These are phyloP conservation scores for Trebouxia sp. DNA, from an alignment of 139 green algal genomes.

Conservation along the genomic window DNA sequence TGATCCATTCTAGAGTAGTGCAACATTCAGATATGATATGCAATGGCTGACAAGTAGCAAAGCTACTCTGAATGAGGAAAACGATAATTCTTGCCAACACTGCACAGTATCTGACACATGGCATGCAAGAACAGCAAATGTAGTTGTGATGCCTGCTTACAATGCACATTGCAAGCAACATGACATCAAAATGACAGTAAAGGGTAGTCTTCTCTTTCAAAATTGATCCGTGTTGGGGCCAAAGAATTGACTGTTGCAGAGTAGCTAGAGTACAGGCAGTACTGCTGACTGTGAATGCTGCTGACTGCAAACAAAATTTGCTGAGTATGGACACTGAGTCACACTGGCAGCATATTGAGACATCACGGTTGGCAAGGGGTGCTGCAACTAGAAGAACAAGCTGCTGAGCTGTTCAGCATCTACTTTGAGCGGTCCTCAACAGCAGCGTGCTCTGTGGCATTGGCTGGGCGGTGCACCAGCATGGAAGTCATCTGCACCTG, in stretches of 20 bases:
- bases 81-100: too few relatives aligned
- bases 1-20: too few relatives aligned
- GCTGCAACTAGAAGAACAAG: not conserved
- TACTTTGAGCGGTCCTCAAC: conserved; percentile 32
- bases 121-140: too few relatives aligned
- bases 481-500: conserved; percentile 79
- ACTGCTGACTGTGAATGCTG: conserved; percentile 13
- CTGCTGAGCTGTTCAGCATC: not conserved
- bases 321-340: not conserved
- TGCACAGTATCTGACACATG: too few relatives aligned
- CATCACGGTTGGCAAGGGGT: not conserved
- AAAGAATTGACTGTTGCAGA: conserved; percentile 15
- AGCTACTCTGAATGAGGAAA: too few relatives aligned
- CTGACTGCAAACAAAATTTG: not conserved
- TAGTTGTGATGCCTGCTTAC: conserved; percentile 4
- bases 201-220: conserved; percentile 9
- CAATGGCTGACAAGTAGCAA: too few relatives aligned
- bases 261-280: conserved; percentile 15
- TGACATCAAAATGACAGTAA: not conserved
- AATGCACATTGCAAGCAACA: conserved; percentile 14
- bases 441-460: conserved; percentile 23
- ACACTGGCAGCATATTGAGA: not conserved
- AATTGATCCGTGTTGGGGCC: conserved; percentile 15
- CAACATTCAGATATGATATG: too few relatives aligned
- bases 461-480: conserved; percentile 62